Evolutionary conservation across 2,329 filamentous ascomycete species (phyloP).

Genomic region (Rhexocercosporidium sp.): DNA sequence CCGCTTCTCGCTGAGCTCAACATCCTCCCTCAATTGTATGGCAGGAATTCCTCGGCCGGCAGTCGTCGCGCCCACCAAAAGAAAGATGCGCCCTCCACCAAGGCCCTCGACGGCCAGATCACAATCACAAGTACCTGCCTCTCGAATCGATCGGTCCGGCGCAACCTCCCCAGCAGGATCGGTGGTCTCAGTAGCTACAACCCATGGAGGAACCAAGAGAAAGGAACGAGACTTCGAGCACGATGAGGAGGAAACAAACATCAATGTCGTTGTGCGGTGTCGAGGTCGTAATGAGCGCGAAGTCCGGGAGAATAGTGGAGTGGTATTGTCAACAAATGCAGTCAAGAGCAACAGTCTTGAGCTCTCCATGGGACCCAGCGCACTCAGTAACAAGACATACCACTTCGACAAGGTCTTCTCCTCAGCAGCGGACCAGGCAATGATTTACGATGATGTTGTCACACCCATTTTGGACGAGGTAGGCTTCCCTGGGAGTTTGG

Average conservation of each 20-base stretch:
- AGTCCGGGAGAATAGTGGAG: slow-evolving; percentile 90
- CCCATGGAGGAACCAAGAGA: slow-evolving; percentile 71
- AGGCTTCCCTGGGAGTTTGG: slow-evolving; percentile 37
- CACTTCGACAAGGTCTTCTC: slow-evolving; percentile 98
- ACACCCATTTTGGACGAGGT: slow-evolving; percentile 93
- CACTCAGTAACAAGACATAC: slow-evolving; percentile 94
- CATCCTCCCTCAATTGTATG: slow-evolving; percentile 47
- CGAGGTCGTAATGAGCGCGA: slow-evolving; percentile 92
- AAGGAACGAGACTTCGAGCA: slow-evolving; percentile 86
- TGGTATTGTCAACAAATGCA: slow-evolving; percentile 88
- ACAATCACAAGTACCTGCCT: slow-evolving; percentile 45
- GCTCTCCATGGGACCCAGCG: slow-evolving; percentile 89
- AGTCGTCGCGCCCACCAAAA: slow-evolving; percentile 53
- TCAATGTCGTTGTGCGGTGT: slow-evolving; percentile 95
- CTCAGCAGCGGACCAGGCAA: slow-evolving; percentile 88
- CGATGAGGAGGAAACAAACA: slow-evolving; percentile 87
- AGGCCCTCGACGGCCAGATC: slow-evolving; percentile 57
- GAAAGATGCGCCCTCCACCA: slow-evolving; percentile 57
- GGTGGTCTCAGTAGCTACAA: slow-evolving; percentile 59
- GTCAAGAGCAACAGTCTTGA: slow-evolving; percentile 84
- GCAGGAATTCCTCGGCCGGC: slow-evolving; percentile 58
- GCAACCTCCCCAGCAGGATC: slow-evolving; percentile 71
- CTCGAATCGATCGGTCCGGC: slow-evolving; percentile 36
- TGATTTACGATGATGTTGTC: slow-evolving; percentile 95
- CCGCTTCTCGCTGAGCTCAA: background rate